Base-by-base conservation (phyloP, 2,329 filamentous ascomycete species). In the Claviceps sp. region DNA sequence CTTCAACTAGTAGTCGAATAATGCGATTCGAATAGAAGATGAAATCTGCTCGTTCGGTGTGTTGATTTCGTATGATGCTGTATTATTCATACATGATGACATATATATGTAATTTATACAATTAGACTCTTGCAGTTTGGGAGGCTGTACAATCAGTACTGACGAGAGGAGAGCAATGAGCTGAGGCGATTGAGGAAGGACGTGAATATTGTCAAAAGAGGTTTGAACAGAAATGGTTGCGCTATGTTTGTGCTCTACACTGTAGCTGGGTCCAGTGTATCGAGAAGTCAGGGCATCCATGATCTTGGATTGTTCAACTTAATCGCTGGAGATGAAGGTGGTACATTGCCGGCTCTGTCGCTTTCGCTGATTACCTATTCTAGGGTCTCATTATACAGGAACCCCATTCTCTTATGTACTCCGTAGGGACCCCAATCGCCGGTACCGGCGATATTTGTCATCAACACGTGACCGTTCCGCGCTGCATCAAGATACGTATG, bases 1-100 rank as follows among this genome's bases (percentile, higher is more conserved):
- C 93, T 70, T 98, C 93, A 42, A 98, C 93, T 6, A 98, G 78
- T 43, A 98, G 77, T 36, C 93, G 88, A 67, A 97, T 97, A 67
- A 98, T 97, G 54, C 93, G 83, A 71, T 98, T 98, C 44, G 90
- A 95, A 73, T 97, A 95, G 72, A 98, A 98, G 65, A 98, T 96
- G 68, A 98, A 98, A 69, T 98, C 93, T 56, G 89, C 93, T 54
- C 93, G 86, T 52, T 85, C 81, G 5, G 93, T 98, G 59, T 85
- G 79, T 68, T 87, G 87, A 69, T 95, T 89, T 61, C 93, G 85
- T 65, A 98, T 97, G 79, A 96, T 96, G 56, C 91, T 97, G 62
- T 57, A 53, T 18, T 16, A 26, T 26, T 26, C 26, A 26, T 26
- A 7, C 7, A 26, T 26, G 7, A 26, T 26, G 26, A 26, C 26